Evolutionary conservation across 1,139 yeast genomes (phyloP).

Genomic region (Groenewaldozyma auringiensis): DNA sequence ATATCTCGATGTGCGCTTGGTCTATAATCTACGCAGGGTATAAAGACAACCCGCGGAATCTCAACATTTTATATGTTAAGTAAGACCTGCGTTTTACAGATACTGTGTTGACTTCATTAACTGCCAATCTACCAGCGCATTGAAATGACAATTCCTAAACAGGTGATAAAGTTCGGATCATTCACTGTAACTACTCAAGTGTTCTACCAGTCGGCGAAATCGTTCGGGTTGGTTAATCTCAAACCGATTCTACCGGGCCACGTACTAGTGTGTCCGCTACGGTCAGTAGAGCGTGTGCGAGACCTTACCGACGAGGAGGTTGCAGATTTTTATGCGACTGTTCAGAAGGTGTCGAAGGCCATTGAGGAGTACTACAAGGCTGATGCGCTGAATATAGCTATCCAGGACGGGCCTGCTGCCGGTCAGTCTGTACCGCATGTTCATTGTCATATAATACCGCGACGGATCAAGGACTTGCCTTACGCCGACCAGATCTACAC

Average conservation of each 20-base stretch:
- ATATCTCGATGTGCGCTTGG: too few relatives aligned
- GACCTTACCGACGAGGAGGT: slow-evolving; percentile 69
- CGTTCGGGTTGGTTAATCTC: slow-evolving; percentile 79
- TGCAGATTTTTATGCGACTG: slow-evolving; percentile 64
- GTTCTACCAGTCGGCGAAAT: slow-evolving; percentile 26
- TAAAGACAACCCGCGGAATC: too few relatives aligned
- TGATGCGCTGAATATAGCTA: slow-evolving; percentile 76
- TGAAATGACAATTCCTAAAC: not conserved
- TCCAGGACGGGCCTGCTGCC: slow-evolving; percentile 93
- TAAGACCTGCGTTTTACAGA: too few relatives aligned
- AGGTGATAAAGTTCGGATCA: slow-evolving; percentile 24
- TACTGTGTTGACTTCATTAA: too few relatives aligned
- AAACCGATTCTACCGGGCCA: slow-evolving; percentile 92
- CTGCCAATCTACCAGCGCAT: too few relatives aligned
- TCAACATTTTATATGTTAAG: too few relatives aligned
- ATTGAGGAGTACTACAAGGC: slow-evolving; percentile 62
- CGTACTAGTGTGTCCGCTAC: slow-evolving; percentile 70
- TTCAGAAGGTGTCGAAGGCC: slow-evolving; percentile 64
- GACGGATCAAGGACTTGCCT: slow-evolving; percentile 50
- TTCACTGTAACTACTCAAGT: slow-evolving; percentile 62
- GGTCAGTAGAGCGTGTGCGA: slow-evolving; percentile 55
- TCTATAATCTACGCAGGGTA: too few relatives aligned
- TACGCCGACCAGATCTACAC: slow-evolving; percentile 64
- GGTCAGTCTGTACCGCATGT: slow-evolving; percentile 93
- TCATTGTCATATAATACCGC: slow-evolving; percentile 87